Evolutionary conservation across 768 basidiomycete species (phyloP).

Genomic region (Russula ochroleuca): DNA sequence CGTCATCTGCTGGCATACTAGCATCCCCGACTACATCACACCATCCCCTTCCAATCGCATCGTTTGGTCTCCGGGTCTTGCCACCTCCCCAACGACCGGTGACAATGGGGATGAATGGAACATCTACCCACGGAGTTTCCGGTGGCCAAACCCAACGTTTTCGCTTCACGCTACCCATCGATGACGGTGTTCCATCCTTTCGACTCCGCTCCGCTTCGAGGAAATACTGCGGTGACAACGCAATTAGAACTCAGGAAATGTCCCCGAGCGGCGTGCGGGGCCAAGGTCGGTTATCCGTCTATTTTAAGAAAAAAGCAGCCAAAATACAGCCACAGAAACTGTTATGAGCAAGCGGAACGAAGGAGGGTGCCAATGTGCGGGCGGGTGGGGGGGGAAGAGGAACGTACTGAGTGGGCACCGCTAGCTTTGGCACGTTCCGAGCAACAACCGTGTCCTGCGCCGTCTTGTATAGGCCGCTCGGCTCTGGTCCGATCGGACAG

Average conservation of each 20-base stretch:
- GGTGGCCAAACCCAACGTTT: background rate
- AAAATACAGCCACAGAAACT: background rate
- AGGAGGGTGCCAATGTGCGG: background rate
- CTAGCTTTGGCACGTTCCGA: slow-evolving; percentile 16
- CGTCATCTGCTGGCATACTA: background rate
- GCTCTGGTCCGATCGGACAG: slow-evolving; percentile 12
- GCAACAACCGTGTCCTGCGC: slow-evolving; percentile 15
- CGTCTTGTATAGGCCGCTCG: slow-evolving; percentile 21
- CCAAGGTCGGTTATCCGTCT: slow-evolving; percentile 6
- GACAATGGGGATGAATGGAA: background rate
- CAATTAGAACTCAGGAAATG: background rate
- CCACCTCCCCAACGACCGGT: background rate
- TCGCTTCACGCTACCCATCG: background rate
- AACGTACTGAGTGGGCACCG: slow-evolving; percentile 11
- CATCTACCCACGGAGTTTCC: background rate
- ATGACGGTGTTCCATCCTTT: background rate
- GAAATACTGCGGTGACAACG: background rate
- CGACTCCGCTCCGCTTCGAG: background rate
- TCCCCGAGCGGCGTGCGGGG: background rate
- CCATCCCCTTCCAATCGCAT: background rate
- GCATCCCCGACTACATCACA: background rate
- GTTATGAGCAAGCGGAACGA: background rate
- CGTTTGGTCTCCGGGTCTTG: background rate
- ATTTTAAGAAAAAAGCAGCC: background rate
- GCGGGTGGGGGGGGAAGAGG: background rate